Percentiles rank a stretch among this genome's conserved stretches.
phyloP scores from a whole-genome alignment of 495 filamentous ascomycete species.

The Penicillium canariense region DNA sequence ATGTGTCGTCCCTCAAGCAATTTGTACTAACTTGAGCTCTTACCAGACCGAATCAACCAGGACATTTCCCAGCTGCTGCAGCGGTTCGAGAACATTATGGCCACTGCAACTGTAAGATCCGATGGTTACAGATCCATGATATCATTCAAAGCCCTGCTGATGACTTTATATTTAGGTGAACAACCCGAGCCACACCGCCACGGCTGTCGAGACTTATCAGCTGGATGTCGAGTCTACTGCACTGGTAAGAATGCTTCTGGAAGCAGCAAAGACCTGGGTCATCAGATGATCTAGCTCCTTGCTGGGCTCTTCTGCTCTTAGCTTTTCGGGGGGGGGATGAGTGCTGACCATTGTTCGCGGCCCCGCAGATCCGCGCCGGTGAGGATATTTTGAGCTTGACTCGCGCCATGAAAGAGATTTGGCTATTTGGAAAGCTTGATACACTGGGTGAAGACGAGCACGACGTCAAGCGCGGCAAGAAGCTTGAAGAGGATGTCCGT shows the following conservation, averaged over 20 bases:
- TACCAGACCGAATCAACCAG: constrained; percentile 52
- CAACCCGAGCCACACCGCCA: constrained; percentile 38
- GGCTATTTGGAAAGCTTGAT: constrained; percentile 70
- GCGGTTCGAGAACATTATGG: constrained; percentile 62
- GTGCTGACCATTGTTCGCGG: background rate
- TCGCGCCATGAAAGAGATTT: constrained; percentile 67
- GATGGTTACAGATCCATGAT: background rate
- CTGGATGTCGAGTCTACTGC: constrained; percentile 64
- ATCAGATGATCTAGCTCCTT: background rate
- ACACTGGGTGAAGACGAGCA: constrained; percentile 54
- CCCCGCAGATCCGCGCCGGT: constrained; percentile 56
- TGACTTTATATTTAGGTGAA: constrained; percentile 29
- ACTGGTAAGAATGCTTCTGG: constrained; percentile 45
- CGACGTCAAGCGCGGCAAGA: constrained; percentile 40
- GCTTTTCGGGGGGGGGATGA: background rate
- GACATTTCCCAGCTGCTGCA: constrained; percentile 56
- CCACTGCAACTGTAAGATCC: constrained; percentile 50
- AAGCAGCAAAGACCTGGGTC: background rate
- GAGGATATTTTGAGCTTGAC: constrained; percentile 65
- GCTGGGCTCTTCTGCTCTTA: background rate
- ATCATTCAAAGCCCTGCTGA: background rate
- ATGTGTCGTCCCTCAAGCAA: background rate
- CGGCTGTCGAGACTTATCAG: constrained; percentile 59
- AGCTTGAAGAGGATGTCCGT: constrained; percentile 50
- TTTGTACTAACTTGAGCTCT: constrained; percentile 14